Evolutionary conservation across 768 basidiomycete genomes (phyloP).

Genomic region (Flagelloscypha sp.): DNA sequence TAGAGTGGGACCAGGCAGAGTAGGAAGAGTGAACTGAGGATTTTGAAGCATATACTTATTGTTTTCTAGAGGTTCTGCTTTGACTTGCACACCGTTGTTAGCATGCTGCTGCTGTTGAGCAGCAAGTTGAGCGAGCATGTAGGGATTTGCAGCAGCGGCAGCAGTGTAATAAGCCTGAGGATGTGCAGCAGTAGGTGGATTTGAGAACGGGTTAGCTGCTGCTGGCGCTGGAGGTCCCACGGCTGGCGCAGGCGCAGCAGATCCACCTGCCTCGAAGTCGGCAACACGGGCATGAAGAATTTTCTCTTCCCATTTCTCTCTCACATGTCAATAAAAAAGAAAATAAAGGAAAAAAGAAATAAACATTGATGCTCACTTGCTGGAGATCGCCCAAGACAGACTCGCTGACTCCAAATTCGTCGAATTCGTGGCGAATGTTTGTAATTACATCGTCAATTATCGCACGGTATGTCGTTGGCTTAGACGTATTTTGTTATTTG

Average conservation of each 20-base stretch:
- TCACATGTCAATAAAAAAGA: constrained; percentile 10
- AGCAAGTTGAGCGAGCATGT: constrained; percentile 38
- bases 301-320: constrained; percentile 93
- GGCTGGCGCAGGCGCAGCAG: constrained; percentile 30
- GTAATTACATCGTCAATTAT: constrained; percentile 96
- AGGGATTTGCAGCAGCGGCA: constrained; percentile 43
- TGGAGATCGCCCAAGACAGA: constrained; percentile 85
- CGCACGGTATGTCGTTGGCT: constrained; percentile 85
- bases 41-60: constrained; percentile 53
- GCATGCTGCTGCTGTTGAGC: constrained; percentile 16
- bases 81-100: constrained; percentile 39
- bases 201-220: constrained; percentile 51
- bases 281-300: constrained; percentile 92
- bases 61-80: constrained; percentile 64
- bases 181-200: constrained; percentile 47
- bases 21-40: constrained; percentile 40
- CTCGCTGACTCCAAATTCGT: constrained; percentile 91
- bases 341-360: constrained; percentile 20
- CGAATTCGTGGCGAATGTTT: constrained; percentile 87
- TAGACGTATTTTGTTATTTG: constrained; percentile 46
- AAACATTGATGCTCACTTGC: constrained; percentile 67
- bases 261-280: constrained; percentile 66
- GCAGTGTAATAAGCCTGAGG: constrained; percentile 48
- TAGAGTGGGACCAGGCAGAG: constrained; percentile 62
- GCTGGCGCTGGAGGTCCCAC: constrained; percentile 37